phyloP scores from a whole-genome alignment of 2,329 filamentous ascomycete genomes.

The Colletotrichum orchidophilum region DNA sequence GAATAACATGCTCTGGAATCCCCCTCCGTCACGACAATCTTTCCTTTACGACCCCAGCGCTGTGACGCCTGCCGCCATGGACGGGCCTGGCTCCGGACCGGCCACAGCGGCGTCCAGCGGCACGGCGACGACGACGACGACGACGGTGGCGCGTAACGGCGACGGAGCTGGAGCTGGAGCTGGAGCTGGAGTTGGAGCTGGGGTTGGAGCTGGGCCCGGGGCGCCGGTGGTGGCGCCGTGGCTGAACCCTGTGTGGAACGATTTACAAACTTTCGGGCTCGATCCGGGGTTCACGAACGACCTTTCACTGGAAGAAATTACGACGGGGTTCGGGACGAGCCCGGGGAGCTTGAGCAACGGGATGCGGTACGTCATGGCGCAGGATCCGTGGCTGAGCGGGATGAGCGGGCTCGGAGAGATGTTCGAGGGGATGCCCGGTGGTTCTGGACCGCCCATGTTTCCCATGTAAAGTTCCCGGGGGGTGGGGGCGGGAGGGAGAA shows the following conservation, averaged over 20 bases:
- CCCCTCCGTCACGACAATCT: slow-evolving; percentile 41
- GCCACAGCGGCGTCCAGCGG: slow-evolving; percentile 7
- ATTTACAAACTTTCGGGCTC: slow-evolving; percentile 29
- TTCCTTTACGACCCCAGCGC: slow-evolving; percentile 47
- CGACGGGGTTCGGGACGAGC: slow-evolving; percentile 30
- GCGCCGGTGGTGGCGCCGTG: slow-evolving; percentile 2
- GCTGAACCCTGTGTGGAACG: slow-evolving; percentile 12
- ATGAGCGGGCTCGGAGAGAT: slow-evolving; percentile 42
- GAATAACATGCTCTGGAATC: slow-evolving; percentile 35
- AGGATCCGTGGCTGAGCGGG: slow-evolving; percentile 52
- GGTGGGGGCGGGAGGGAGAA: neutral
- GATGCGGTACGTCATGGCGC: slow-evolving; percentile 45
- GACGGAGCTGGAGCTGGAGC: neutral
- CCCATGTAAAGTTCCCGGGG: slow-evolving; percentile 40
- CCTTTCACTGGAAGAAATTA: slow-evolving; percentile 32
- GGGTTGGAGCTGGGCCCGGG: too few species aligned
- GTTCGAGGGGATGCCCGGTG: slow-evolving; percentile 46
- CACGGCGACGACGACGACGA: slow-evolving; percentile 8
- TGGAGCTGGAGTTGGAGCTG: too few species aligned
- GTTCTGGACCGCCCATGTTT: slow-evolving; percentile 42
- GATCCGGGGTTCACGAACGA: slow-evolving; percentile 28
- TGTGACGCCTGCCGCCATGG: slow-evolving; percentile 10
- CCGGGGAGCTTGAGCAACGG: slow-evolving; percentile 37
- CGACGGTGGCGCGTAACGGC: neutral
- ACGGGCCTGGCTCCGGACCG: neutral